These are phyloP conservation scores for Phylloporus arenicola DNA, from an alignment of 768 basidiomycete genomes.

Conservation along the genomic window DNA sequence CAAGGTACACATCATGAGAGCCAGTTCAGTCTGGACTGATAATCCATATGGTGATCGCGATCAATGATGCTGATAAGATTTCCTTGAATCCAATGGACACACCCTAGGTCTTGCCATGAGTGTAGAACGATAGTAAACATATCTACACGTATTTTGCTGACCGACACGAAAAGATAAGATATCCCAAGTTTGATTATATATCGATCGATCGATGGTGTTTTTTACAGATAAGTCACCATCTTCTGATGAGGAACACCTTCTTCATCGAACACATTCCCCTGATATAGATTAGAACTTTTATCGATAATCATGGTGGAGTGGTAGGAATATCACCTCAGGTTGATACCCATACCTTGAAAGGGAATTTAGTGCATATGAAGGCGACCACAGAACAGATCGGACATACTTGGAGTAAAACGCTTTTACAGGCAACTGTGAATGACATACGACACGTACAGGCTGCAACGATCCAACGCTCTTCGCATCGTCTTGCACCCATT, in stretches of 20 bases:
- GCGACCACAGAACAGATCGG: slow-evolving; percentile 7
- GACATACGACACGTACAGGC: slow-evolving; percentile 44
- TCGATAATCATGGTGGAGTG: neutral
- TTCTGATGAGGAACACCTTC: neutral
- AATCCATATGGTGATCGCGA: too few species aligned
- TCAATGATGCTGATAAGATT: too few species aligned
- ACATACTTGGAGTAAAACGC: slow-evolving; percentile 71
- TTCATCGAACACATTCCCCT: neutral
- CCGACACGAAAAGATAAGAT: neutral
- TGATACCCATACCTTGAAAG: slow-evolving; percentile 60
- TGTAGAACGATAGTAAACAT: too few species aligned
- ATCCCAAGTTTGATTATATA: too few species aligned
- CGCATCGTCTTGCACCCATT: slow-evolving; percentile 47
- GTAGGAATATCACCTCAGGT: slow-evolving; percentile 54
- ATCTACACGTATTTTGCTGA: too few species aligned
- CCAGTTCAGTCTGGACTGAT: too few species aligned
- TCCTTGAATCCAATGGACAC: too few species aligned
- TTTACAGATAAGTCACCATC: neutral
- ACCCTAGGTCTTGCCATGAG: too few species aligned
- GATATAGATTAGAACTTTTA: neutral
- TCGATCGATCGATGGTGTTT: too few species aligned
- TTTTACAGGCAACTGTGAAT: slow-evolving; percentile 68
- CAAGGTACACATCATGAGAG: too few species aligned
- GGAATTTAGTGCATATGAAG: slow-evolving; percentile 13
- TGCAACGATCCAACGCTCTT: slow-evolving; percentile 18